Base-by-base conservation (phyloP, 306 rosid species). In the Boehmeria nivea region DNA sequence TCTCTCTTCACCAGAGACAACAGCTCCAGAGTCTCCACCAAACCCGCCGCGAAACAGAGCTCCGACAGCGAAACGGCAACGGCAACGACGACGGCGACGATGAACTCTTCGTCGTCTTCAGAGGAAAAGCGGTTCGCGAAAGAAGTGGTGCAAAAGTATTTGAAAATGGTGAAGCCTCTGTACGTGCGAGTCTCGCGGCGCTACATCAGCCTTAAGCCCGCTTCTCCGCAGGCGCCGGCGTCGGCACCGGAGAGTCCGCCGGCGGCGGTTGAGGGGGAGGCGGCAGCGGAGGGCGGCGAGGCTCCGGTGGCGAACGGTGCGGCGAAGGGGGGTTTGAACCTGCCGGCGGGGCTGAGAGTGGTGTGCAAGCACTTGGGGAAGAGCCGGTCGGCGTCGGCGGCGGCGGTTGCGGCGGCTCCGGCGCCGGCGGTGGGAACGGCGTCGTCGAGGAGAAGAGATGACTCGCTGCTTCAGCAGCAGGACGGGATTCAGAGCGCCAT, bases 401-500 rank as follows among this genome's bases (percentile, higher is more conserved):
- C 93, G 49, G 89, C 74, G 17, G 87, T 83, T 0, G 99, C 82
- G 3, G 81, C 75, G 26, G 87, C 76, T n/a, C 88, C 85, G 0
- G 98, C 80, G 3, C 76, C 78, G 28, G 85, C 94, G 3, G 3
- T 86, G 8, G 78, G 63, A 16, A 49, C 49, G 0, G 70, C 67
- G 33, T 59, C 79, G 8, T 69, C 96, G 0, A 69, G 72, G 60
- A 76, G 96, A 36, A 77, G 88, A 14, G 96, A 93, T 37, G 99
- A 93, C 57, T 93, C 99, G 2, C 81, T 93, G 31, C 62, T 87
- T 67, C 95, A 85, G 74, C 99, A 93, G 39, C 96, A 93, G 63
- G 99, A 93, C 65, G 95, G 89, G 18, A 93, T 93, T 70, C 99
- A 93, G 54, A 79, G 99, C 42, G 99, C 99, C 64, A 93, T 93